Evolutionary conservation across 2,329 filamentous ascomycete species (phyloP), one percentile per base, ranked within the genome.

Genomic region (Elsinoe batatas): DNA sequence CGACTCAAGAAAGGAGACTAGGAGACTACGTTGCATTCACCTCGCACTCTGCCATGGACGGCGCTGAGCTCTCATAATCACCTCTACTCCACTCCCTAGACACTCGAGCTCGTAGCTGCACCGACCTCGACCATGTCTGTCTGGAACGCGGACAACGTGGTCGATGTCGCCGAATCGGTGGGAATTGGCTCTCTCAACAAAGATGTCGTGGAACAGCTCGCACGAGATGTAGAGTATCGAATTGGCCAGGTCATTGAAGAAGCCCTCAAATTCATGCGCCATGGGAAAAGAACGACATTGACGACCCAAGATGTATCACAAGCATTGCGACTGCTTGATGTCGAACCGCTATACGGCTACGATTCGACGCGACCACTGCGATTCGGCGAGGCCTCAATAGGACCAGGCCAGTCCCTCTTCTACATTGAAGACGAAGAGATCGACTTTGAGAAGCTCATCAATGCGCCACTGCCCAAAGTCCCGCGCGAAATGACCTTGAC

Each of bases 401-500:
- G 93, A 0, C 90, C 91, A 12, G 91, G 91, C 8, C 93, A 98
- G 71, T 90, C 91, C 54, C 75, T 98, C 18, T 98, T 91, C 72
- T 98, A 98, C 69, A 87, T 98, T 36, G 93, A 98, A 67, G 93
- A 98, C 68, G 93, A 98, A 67, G 93, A 98, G 75, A 85, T 97
- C 55, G 93, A 98, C 71, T 97, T 98, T 67, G 93, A 98, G 75
- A 97, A 97, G 76, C 76, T 98, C 62, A 96, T 98, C 69, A 98
- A 98, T 73, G 90, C 90, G 61, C 88, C 93, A 3, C 73, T 98
- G 62, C 93, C 93, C 22, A 96, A 94, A 71, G 91, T 98, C 30
- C 93, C 93, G 33, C 80, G 91, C 50, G 93, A 98, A 70, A 86
- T 93, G 64, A 88, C 84, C 59, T 91, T 96, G 18, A 43, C 66